Evolutionary conservation across 2,329 filamentous ascomycete genomes (phyloP).

Genomic region (Corniculantispora saksenae): DNA sequence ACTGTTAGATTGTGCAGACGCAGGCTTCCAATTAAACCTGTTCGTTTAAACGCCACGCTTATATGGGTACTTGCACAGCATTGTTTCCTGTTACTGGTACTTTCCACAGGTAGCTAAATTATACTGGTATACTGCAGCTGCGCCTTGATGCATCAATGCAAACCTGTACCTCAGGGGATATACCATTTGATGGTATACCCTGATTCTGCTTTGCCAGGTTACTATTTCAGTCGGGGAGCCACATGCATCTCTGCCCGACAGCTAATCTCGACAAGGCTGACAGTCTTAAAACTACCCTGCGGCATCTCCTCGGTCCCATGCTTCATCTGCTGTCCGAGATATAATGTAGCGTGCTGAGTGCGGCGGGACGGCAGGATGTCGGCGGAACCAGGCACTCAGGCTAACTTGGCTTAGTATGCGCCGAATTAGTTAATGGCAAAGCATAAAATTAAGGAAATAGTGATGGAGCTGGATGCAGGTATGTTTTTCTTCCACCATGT

Average conservation of each 20-base stretch:
- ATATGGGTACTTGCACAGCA: not conserved
- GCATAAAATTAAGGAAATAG: not conserved
- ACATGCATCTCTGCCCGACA: not conserved
- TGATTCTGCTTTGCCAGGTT: not conserved
- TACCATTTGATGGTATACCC: not conserved
- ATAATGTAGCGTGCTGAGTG: not conserved
- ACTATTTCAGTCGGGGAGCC: not conserved
- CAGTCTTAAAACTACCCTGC: not conserved
- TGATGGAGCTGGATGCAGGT: not conserved
- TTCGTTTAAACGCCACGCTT: not conserved
- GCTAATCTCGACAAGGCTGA: slow-evolving; percentile 10
- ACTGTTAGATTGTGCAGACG: not conserved
- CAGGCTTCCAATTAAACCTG: not conserved
- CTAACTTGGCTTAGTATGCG: not conserved
- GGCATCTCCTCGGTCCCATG: not conserved
- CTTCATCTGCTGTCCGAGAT: not conserved
- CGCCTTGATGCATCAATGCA: too few species aligned
- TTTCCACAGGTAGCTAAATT: too few species aligned
- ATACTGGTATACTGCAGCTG: too few species aligned
- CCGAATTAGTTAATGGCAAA: not conserved
- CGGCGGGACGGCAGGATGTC: not conserved
- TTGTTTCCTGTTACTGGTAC: not conserved
- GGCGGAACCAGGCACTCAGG: not conserved
- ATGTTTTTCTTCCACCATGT: not conserved
- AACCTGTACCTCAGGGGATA: not conserved